These are phyloP conservation scores for Rhodotorula sp. DNA, from an alignment of 1,284 basidiomycete species.

Conservation along the genomic window DNA sequence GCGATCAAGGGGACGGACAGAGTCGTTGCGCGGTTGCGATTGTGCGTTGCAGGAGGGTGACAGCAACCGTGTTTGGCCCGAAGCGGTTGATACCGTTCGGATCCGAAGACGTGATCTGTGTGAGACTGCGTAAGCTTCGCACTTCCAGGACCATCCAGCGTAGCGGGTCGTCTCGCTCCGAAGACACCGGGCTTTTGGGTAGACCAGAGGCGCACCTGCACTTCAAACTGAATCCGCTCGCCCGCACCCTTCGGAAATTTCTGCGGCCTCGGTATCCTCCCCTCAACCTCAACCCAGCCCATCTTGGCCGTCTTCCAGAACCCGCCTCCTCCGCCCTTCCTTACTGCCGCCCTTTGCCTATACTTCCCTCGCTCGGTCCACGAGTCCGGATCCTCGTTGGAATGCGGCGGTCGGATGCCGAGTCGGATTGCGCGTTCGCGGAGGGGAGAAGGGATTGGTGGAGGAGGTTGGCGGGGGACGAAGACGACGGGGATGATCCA, in stretches of 20 bases:
- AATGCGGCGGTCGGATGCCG: neutral
- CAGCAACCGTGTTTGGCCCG: slow-evolving; percentile 1
- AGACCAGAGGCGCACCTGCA: slow-evolving; percentile 9
- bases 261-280: slow-evolving; percentile 14
- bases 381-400: slow-evolving; percentile 20
- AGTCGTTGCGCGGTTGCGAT: slow-evolving; percentile 29
- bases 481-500: slow-evolving; percentile 37
- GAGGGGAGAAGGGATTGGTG: slow-evolving; percentile 9
- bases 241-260: slow-evolving; percentile 15
- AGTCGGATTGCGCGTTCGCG: slow-evolving; percentile 12
- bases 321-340: slow-evolving; percentile 4
- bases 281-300: slow-evolving; percentile 21
- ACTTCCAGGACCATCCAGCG: neutral
- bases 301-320: slow-evolving; percentile 4
- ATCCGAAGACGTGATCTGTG: slow-evolving; percentile 28
- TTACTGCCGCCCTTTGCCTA: neutral
- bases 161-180: no score
- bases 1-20: slow-evolving; percentile 8
- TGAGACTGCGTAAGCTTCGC: neutral
- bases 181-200: neutral
- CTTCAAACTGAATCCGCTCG: slow-evolving; percentile 23
- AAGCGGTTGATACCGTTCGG: slow-evolving; percentile 18
- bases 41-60: slow-evolving; percentile 29
- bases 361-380: slow-evolving; percentile 33
- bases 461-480: slow-evolving; percentile 24